Evolutionary conservation across 108 stramenopile genomes (phyloP).

Genomic region (Mayamaea pseudoterrestris): DNA sequence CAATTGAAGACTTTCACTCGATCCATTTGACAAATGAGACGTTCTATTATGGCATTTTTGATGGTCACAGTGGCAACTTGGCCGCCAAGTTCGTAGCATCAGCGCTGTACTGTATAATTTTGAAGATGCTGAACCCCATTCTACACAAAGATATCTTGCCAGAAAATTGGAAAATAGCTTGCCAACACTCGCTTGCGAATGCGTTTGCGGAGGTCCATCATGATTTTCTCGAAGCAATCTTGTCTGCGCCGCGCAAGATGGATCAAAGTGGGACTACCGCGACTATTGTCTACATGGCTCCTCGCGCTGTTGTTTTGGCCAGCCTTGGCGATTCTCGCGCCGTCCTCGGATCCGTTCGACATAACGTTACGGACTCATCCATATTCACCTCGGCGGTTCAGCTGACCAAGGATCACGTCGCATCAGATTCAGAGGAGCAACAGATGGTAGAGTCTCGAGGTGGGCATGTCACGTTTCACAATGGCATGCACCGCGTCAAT

Average conservation of each 20-base stretch:
- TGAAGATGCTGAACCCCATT: slow-evolving; percentile 21
- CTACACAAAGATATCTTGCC: too few species aligned
- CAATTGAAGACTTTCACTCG: slow-evolving; percentile 89
- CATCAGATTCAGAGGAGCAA: slow-evolving; percentile 52
- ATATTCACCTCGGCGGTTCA: too few species aligned
- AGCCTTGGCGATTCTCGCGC: slow-evolving; percentile 90
- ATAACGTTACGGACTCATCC: too few species aligned
- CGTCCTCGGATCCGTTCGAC: slow-evolving; percentile 26
- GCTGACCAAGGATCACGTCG: slow-evolving; percentile 79
- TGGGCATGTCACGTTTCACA: slow-evolving; percentile 36
- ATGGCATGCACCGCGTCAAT: slow-evolving; percentile 65
- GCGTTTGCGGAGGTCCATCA: slow-evolving; percentile 54
- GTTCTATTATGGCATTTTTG: slow-evolving; percentile 75
- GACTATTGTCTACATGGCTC: slow-evolving; percentile 50
- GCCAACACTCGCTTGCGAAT: slow-evolving; percentile 21
- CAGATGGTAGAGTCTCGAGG: slow-evolving; percentile 42
- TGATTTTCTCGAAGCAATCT: slow-evolving; percentile 37
- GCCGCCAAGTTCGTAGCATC: slow-evolving; percentile 70
- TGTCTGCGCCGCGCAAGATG: slow-evolving; percentile 39
- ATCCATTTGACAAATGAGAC: slow-evolving; percentile 54
- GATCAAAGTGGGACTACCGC: slow-evolving; percentile 73
- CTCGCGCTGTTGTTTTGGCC: slow-evolving; percentile 40
- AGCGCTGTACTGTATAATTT: slow-evolving; percentile 30
- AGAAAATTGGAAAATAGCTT: too few species aligned
- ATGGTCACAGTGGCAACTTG: slow-evolving; percentile 57